Conservation (phyloP, 2,329 filamentous ascomycete genomes). For the Penicillium frequentans region DNA sequence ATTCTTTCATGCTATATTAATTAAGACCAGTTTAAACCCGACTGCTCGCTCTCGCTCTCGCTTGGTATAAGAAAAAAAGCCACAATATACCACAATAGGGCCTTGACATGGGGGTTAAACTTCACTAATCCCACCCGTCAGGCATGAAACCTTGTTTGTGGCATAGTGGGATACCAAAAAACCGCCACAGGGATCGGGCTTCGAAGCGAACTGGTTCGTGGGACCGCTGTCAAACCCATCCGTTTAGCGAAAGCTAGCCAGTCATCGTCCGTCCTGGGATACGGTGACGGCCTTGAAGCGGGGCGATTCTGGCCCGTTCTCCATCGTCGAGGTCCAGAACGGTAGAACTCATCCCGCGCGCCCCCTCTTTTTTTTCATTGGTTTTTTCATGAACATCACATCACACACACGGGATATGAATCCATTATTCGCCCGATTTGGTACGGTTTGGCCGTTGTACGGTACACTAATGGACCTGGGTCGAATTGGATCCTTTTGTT, state of each 20-base stretch:
- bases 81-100: background rate
- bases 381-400: background rate
- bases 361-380: background rate
- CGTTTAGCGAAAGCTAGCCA: slow-evolving; percentile 1
- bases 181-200: background rate
- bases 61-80: background rate
- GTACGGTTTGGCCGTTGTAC: background rate
- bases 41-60: background rate
- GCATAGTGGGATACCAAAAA: background rate
- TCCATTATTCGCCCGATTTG: background rate
- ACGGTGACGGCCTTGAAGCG: slow-evolving; percentile 10
- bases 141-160: slow-evolving; percentile 2
- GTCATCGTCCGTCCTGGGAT: slow-evolving; percentile 3
- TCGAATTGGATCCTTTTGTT: background rate
- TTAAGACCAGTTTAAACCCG: background rate
- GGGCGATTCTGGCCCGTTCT: slow-evolving; percentile 12
- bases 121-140: background rate
- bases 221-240: slow-evolving; percentile 15
- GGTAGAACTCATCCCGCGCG: slow-evolving; percentile 4
- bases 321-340: slow-evolving; percentile 9
- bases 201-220: slow-evolving; percentile 10
- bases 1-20: background rate
- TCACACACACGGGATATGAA: background rate
- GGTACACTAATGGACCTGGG: background rate
- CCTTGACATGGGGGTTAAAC: background rate